These are phyloP conservation scores for Candolleomyces aberdarensis DNA, from an alignment of 768 basidiomycete species.

Conservation along the genomic window DNA sequence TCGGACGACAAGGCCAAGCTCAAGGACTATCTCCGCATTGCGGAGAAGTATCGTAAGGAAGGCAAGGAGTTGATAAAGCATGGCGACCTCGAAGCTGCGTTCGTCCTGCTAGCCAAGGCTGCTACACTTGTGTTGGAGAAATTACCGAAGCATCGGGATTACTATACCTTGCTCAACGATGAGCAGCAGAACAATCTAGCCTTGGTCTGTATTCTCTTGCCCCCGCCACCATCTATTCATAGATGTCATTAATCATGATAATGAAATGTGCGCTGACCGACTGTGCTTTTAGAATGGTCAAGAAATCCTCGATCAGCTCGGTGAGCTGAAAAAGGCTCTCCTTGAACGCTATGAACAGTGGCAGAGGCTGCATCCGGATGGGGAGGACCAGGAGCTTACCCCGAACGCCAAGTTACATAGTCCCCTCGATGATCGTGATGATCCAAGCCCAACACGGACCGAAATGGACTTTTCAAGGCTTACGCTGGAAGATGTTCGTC, in stretches of 20 bases:
- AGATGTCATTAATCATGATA: not conserved
- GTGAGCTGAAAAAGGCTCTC: conserved; percentile 60
- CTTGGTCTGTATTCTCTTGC: conserved; percentile 47
- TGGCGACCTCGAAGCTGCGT: conserved; percentile 67
- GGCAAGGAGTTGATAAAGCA: conserved; percentile 45
- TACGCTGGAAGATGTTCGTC: conserved; percentile 24
- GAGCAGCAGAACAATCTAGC: conserved; percentile 66
- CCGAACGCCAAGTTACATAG: conserved; percentile 22
- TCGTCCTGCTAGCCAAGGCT: conserved; percentile 67
- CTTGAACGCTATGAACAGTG: conserved; percentile 65
- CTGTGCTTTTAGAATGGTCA: conserved; percentile 58
- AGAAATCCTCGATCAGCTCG: conserved; percentile 65
- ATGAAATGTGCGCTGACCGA: not conserved
- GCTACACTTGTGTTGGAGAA: conserved; percentile 78
- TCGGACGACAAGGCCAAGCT: conserved; percentile 59
- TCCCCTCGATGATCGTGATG: conserved; percentile 14
- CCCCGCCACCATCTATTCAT: not conserved
- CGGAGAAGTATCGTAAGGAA: conserved; percentile 58
- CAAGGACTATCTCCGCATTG: conserved; percentile 64
- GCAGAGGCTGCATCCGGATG: conserved; percentile 42
- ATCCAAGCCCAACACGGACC: conserved; percentile 9
- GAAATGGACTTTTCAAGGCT: conserved; percentile 15
- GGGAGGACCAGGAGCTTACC: conserved; percentile 21
- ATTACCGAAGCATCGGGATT: conserved; percentile 71
- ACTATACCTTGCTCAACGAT: conserved; percentile 47